Conservation (phyloP, 352 stramenopile genomes). For the Phytophthora tubulina region DNA sequence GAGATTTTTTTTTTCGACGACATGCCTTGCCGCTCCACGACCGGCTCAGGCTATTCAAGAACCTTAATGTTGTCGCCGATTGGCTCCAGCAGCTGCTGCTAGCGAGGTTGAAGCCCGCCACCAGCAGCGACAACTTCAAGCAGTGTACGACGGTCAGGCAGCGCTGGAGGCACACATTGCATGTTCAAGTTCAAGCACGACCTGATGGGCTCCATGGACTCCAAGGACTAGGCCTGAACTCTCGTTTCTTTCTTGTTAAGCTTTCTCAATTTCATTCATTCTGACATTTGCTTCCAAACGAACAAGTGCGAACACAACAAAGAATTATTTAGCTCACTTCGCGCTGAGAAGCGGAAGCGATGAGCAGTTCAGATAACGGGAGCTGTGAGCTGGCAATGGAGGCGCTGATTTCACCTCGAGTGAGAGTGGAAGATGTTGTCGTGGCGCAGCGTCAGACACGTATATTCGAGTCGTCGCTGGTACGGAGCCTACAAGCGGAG, state of each 20-base stretch:
- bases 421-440: no score
- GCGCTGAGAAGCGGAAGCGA: no score
- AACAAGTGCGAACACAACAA: slow-evolving; percentile 1
- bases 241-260: neutral
- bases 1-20: no score
- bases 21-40: no score
- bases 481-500: no score
- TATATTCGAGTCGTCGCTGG: no score
- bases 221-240: neutral
- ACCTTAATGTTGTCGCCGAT: slow-evolving; percentile 1
- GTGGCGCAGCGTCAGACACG: no score
- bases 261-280: slow-evolving; percentile 1
- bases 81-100: slow-evolving; percentile 10
- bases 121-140: slow-evolving; percentile 12
- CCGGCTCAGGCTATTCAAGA: no score
- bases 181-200: neutral
- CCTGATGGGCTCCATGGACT: neutral
- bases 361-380: no score
- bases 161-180: neutral
- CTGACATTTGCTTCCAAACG: neutral
- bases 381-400: no score
- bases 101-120: slow-evolving; percentile 9
- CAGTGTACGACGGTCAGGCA: neutral
- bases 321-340: no score
- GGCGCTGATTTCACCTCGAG: no score